Evolutionary conservation across 2,329 filamentous ascomycete species (phyloP).

Genomic region (Trichoderma sp.): DNA sequence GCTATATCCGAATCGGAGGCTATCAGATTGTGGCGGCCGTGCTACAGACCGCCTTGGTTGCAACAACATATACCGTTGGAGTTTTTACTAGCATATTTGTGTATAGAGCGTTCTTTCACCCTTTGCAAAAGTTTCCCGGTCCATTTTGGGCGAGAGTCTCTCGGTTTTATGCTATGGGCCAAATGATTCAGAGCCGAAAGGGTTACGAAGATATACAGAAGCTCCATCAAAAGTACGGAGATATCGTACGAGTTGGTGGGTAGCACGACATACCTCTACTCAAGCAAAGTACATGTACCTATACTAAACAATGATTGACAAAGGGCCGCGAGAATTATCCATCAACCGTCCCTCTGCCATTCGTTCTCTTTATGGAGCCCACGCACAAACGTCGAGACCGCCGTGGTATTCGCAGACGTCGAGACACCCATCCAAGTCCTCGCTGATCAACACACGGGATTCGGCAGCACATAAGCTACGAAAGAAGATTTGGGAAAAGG

Average conservation of each 20-base stretch:
- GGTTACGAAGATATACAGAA: constrained; percentile 29
- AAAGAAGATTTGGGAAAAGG: neutral
- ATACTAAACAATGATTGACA: neutral
- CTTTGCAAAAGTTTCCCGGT: constrained; percentile 29
- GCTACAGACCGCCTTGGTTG: neutral
- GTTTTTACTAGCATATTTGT: constrained; percentile 25
- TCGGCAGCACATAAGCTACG: constrained; percentile 22
- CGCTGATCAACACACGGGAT: constrained; percentile 27
- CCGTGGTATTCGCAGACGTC: constrained; percentile 7
- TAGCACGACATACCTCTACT: neutral
- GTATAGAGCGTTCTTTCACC: constrained; percentile 29
- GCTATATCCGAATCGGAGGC: neutral
- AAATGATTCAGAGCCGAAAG: constrained; percentile 24
- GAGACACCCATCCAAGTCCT: constrained; percentile 32
- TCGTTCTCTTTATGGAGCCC: neutral
- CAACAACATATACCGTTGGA: neutral
- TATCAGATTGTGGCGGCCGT: neutral
- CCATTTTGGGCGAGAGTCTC: constrained; percentile 30
- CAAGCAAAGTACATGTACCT: neutral
- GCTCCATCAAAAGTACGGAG: constrained; percentile 31
- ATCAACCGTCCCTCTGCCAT: neutral
- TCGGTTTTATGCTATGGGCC: constrained; percentile 22
- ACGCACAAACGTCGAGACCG: neutral
- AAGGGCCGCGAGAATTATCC: neutral
- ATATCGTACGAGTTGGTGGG: constrained; percentile 33